Evolutionary conservation across 768 basidiomycete species (phyloP), one percentile per base, ranked within the genome.

Genomic region (Xanthoconium purpureum): DNA sequence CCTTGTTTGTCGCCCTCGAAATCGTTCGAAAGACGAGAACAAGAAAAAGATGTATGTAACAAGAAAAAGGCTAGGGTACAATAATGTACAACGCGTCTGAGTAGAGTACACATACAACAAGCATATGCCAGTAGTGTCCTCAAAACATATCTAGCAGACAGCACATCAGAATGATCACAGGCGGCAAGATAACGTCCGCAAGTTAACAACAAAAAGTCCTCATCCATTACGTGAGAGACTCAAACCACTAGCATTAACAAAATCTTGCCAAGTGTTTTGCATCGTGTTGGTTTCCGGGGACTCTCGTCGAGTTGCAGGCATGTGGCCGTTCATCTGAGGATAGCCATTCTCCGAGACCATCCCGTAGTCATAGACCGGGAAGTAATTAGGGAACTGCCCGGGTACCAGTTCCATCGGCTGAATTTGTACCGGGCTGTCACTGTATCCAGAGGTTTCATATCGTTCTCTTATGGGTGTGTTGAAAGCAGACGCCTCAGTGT

Each of bases 361-460:
- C 20, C 77, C 80, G 66, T 89, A 89, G 66, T 89, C 88, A 61
- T 86, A 89, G 33, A 89, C 87, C 1, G 86, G 80, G 78, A 90
- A 89, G 63, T 89, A 89, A 63, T 79, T 81, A 14, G 87, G 88
- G 73, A 84, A 82, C 37, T 65, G 71, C 10, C 71, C 71, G 3
- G 71, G 60, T 1, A 71, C 63, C 15, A 72, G 55, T 36, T 74
- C 66, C 61, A 72, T 71, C 38, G 70, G 59, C 35, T 71, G 71
- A 48, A 69, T 67, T 39, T 66, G 63, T 32, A 57, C 28, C 17
- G 65, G 35, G 49, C 56, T 49, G 52, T 69, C 56, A 15, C 49
- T 56, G 30, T 64, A 72, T 17, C 54, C 63, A 24, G 60, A 47
- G n/a, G 51, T 50, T 40, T 66, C 66, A 57, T 62, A 70, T 3